Base-by-base conservation (phyloP, 495 filamentous ascomycete species). In the Symbiotaphrina buchneri region DNA sequence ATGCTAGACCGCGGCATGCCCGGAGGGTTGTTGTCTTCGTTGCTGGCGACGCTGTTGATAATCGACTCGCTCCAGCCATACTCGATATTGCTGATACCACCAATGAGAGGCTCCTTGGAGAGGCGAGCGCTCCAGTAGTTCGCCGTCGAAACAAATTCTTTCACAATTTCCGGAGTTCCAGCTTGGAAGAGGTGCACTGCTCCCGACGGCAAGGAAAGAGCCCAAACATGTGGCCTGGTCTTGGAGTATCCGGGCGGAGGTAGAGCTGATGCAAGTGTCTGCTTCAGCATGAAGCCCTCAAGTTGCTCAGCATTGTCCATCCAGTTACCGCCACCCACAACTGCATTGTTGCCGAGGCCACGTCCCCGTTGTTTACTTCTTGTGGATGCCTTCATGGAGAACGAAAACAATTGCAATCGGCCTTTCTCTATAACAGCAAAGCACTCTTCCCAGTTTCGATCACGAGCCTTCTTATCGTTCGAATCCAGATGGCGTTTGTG, bases 371-470 rank as follows among this genome's bases (percentile, higher is more conserved):
- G 68, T n/a, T n/a, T n/a, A n/a, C n/a, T n/a, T n/a, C n/a, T n/a
- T 45, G 71, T 59, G 0, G 75, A 75, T 41, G 82, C 83, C 2
- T 72, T 63, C 11, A 72, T 68, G 35, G 51, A 64, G 57, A 99
- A 99, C 0, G 81, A 85, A 51, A 99, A 99, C 3, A 99, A 59
- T 21, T 79, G 81, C 61, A 99, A 69, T 52, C 73, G 81, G n/a
- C 87, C 87, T 41, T 87, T 90, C 39, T 93, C 80, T 36, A 99
- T 76, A 23, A 99, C 87, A n/a, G 85, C 90, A 47, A 99, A 99
- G 31, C 81, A 81, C 39, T 95, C 84, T 32, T 62, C 72, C 87
- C 87, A 99, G 33, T 77, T 81, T 17, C 84, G 65, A 43, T 93
- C 81, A 48, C 83, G 93, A 32, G 85, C 76, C 41, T 75, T 72